Evolutionary conservation across 169 alveolate species (phyloP).

Genomic region (Cyclospora cayetanensis): DNA sequence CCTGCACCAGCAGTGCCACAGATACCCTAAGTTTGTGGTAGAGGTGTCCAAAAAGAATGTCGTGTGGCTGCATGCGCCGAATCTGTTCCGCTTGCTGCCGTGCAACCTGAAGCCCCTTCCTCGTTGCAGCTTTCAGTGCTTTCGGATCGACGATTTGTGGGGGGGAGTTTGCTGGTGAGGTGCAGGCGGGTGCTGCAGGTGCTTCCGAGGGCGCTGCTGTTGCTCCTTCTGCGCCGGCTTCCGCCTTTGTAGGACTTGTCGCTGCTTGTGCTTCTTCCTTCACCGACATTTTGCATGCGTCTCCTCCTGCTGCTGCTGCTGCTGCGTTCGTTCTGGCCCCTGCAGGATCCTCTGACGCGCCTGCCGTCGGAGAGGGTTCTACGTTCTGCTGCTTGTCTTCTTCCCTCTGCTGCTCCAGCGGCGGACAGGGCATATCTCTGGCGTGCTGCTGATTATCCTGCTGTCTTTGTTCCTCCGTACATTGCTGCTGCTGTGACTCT

Average conservation of each 20-base stretch:
- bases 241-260: neutral
- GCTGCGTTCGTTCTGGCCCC: neutral
- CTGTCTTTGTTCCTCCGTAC: neutral
- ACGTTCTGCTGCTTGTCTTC: neutral
- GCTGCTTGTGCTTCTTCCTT: neutral
- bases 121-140: slow-evolving; percentile 9
- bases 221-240: neutral
- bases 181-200: neutral
- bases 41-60: neutral
- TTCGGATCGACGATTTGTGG: neutral
- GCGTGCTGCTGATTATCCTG: neutral
- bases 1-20: neutral
- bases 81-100: slow-evolving; percentile 5
- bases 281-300: neutral
- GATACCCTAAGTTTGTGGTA: neutral
- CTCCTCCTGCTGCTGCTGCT: neutral
- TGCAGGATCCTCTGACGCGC: neutral
- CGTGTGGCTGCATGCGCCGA: slow-evolving; percentile 12
- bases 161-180: neutral
- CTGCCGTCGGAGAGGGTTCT: neutral
- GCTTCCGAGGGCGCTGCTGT: neutral
- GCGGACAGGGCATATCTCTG: neutral
- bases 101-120: neutral
- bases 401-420: neutral
- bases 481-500: neutral